Percentiles rank a stretch among this genome's conserved stretches.
These are phyloP conservation scores for Mortierella alpina DNA, from an alignment of 192 early-diverging fungal genomes.

Conservation along the genomic window DNA sequence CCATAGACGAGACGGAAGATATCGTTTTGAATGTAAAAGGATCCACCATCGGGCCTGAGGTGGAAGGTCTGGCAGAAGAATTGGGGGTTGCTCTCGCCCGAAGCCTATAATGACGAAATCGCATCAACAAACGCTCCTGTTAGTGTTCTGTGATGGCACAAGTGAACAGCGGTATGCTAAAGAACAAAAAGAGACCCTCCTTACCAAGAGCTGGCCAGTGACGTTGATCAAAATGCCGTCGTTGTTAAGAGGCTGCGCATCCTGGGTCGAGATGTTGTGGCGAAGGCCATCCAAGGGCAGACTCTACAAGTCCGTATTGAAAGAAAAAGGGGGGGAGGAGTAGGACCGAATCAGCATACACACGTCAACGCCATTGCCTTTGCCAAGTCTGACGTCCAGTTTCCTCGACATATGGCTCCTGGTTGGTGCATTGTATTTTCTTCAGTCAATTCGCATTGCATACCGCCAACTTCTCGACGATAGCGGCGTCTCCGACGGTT, in stretches of 20 bases:
- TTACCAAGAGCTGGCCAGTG: slow-evolving; percentile 88
- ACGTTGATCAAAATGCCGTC: slow-evolving; percentile 76
- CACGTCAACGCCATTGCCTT: no score
- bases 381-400: no score
- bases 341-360: no score
- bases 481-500: slow-evolving; percentile 66
- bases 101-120: slow-evolving; percentile 67
- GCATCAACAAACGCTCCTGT: not conserved
- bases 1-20: slow-evolving; percentile 85
- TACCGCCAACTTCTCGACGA: slow-evolving; percentile 85
- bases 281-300: slow-evolving; percentile 83
- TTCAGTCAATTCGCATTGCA: slow-evolving; percentile 18
- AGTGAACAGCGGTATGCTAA: not conserved
- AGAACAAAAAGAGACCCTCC: slow-evolving; percentile 1
- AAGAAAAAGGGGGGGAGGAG: not conserved
- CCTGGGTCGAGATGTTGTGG: slow-evolving; percentile 81
- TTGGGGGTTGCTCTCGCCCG: slow-evolving; percentile 81
- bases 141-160: not conserved
- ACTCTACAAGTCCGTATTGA: slow-evolving; percentile 45
- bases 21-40: slow-evolving; percentile 89
- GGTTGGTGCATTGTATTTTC: not conserved
- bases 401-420: no score
- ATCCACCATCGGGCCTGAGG: slow-evolving; percentile 74
- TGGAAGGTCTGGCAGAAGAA: slow-evolving; percentile 90
- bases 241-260: slow-evolving; percentile 82